Evolutionary conservation across 1,139 yeast genomes (phyloP).

Genomic region (Saccharomycopsis crataegensis): DNA sequence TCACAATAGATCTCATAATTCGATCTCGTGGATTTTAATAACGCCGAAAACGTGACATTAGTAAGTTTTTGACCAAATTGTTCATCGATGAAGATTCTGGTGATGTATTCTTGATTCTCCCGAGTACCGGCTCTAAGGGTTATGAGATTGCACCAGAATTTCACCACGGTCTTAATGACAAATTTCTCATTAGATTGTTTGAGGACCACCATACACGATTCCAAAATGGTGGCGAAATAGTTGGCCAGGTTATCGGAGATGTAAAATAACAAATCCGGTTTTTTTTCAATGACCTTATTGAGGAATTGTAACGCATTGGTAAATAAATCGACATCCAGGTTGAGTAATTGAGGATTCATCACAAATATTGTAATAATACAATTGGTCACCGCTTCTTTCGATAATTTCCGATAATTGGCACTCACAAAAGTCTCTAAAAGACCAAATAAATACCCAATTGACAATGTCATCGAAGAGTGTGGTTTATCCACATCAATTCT

Average conservation of each 20-base stretch:
- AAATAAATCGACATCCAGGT: constrained; percentile 47
- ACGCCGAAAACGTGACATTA: constrained; percentile 30
- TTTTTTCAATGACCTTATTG: constrained; percentile 39
- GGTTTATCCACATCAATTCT: constrained; percentile 22
- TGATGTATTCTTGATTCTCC: constrained; percentile 37
- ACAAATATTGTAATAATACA: constrained; percentile 31
- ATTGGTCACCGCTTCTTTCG: constrained; percentile 28
- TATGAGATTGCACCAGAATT: constrained; percentile 59
- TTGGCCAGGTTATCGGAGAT: constrained; percentile 27
- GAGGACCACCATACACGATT: constrained; percentile 32
- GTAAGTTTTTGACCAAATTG: constrained; percentile 35
- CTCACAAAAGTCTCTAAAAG: constrained; percentile 37
- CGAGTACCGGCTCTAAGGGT: constrained; percentile 45
- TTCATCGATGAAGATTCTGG: constrained; percentile 31
- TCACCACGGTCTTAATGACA: constrained; percentile 51
- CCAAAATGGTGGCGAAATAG: constrained; percentile 31
- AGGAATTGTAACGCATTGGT: constrained; percentile 39
- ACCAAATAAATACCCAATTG: constrained; percentile 36
- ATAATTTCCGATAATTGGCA: constrained; percentile 29
- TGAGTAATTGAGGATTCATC: constrained; percentile 32
- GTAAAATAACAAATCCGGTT: constrained; percentile 42
- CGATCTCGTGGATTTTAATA: constrained; percentile 50
- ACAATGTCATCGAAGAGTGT: constrained; percentile 20
- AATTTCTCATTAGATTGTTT: constrained; percentile 52
- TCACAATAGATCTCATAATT: constrained; percentile 51